phyloP scores from a whole-genome alignment of 2,329 filamentous ascomycete species.

The Aspergillus vadensis region DNA sequence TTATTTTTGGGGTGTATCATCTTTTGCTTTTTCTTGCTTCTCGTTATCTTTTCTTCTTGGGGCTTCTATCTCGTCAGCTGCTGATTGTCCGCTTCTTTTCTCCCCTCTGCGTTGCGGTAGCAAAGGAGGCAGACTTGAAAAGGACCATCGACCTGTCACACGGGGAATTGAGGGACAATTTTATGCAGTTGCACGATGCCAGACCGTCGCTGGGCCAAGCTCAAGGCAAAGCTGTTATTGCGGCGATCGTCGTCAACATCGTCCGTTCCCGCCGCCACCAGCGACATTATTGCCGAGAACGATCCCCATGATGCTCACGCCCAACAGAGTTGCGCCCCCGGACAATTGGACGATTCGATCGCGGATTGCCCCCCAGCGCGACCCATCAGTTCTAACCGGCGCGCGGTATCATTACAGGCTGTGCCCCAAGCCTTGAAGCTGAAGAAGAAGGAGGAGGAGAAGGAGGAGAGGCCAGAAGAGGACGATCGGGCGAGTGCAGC shows the following conservation, averaged over 20 bases:
- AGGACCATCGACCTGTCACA: no score
- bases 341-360: background rate
- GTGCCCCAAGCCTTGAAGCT: background rate
- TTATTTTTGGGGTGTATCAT: background rate
- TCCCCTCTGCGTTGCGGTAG: background rate
- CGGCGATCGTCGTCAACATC: constrained; percentile 37
- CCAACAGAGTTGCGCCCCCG: background rate
- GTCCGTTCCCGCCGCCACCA: constrained; percentile 15
- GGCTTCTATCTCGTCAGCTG: background rate
- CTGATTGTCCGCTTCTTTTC: background rate
- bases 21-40: constrained; percentile 1
- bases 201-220: constrained; percentile 38
- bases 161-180: background rate
- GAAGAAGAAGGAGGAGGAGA: no score
- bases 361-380: background rate
- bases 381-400: background rate
- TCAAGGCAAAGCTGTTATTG: constrained; percentile 38
- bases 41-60: background rate
- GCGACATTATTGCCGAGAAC: constrained; percentile 1
- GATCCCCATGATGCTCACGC: background rate
- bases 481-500: background rate
- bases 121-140: constrained; percentile 1
- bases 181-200: constrained; percentile 27
- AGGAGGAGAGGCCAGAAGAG: no score
- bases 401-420: background rate